A percentile compares a stretch with the other conserved stretches of the same genome.
phyloP scores from a whole-genome alignment of 352 stramenopile genomes.

The Globisporangium spinosum region DNA sequence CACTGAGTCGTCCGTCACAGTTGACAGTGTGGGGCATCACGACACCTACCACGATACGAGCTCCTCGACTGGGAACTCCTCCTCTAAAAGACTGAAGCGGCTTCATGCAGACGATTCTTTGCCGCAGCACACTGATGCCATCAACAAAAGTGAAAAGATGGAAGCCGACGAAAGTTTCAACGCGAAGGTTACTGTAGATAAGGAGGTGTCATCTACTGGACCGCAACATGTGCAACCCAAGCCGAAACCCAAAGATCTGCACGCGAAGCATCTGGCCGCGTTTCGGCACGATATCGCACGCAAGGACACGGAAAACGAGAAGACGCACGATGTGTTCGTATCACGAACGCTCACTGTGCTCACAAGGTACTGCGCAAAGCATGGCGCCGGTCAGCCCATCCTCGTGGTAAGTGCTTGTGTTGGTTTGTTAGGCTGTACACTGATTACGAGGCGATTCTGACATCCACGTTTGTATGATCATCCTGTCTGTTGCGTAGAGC shows the following conservation, averaged over 20 bases:
- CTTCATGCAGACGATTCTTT: background rate
- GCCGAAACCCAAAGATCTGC: background rate
- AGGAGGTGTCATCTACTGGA: background rate
- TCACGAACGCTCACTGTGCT: constrained; percentile 30
- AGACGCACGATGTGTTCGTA: constrained; percentile 26
- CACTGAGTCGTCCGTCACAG: background rate
- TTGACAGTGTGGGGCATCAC: background rate
- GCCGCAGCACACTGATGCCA: background rate
- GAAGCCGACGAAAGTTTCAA: background rate
- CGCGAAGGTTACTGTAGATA: background rate
- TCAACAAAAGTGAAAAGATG: background rate
- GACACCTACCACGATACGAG: background rate
- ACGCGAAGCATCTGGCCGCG: background rate
- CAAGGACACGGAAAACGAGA: constrained; percentile 24
- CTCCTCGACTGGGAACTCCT: background rate
- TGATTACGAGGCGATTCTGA: background rate
- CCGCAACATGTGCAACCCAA: background rate
- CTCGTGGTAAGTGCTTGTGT: background rate
- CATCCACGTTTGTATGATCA: background rate
- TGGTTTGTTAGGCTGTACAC: background rate
- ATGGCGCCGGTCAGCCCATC: background rate
- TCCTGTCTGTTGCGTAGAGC: background rate
- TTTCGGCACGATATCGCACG: constrained; percentile 31
- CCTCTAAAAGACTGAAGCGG: background rate
- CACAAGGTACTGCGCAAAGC: constrained; percentile 13